Percentiles rank a stretch among this genome's conserved stretches.
phyloP scores from a whole-genome alignment of 1,139 yeast genomes.

The Meyerozyma smithsonii region DNA sequence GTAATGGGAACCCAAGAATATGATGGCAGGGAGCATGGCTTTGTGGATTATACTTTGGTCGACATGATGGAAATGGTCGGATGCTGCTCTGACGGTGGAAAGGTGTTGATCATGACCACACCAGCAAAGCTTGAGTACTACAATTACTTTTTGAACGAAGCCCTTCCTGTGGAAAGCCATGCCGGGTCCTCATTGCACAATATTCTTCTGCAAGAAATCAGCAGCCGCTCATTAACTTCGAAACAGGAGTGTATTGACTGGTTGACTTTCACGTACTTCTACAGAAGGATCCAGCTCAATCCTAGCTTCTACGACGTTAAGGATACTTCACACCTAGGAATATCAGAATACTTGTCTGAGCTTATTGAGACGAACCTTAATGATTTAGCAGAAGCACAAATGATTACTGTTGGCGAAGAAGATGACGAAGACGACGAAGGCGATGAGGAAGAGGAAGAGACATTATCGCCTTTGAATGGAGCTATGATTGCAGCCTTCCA shows the following conservation, averaged over 20 bases:
- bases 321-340: slow-evolving; percentile 59
- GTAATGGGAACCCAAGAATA: slow-evolving; percentile 68
- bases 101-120: slow-evolving; percentile 55
- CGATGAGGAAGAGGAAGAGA: slow-evolving; percentile 39
- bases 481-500: slow-evolving; percentile 76
- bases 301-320: slow-evolving; percentile 84
- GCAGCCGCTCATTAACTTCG: slow-evolving; percentile 55
- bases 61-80: slow-evolving; percentile 76
- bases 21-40: slow-evolving; percentile 71
- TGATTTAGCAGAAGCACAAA: slow-evolving; percentile 56
- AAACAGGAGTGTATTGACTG: slow-evolving; percentile 90
- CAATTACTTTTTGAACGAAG: slow-evolving; percentile 63
- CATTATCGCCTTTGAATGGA: slow-evolving; percentile 58
- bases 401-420: slow-evolving; percentile 67
- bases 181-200: slow-evolving; percentile 58
- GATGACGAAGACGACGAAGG: slow-evolving; percentile 38
- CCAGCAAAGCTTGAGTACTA: slow-evolving; percentile 57
- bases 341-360: slow-evolving; percentile 80
- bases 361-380: slow-evolving; percentile 68
- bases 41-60: slow-evolving; percentile 62
- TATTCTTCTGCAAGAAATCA: slow-evolving; percentile 65
- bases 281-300: slow-evolving; percentile 71
- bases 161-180: slow-evolving; percentile 82
- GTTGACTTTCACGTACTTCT: slow-evolving; percentile 81
- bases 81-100: slow-evolving; percentile 31